A percentile compares a stretch with the other conserved stretches of the same genome.
Evolutionary conservation across 441 rosid species (phyloP).

Genomic region (Isatis lusitanica): DNA sequence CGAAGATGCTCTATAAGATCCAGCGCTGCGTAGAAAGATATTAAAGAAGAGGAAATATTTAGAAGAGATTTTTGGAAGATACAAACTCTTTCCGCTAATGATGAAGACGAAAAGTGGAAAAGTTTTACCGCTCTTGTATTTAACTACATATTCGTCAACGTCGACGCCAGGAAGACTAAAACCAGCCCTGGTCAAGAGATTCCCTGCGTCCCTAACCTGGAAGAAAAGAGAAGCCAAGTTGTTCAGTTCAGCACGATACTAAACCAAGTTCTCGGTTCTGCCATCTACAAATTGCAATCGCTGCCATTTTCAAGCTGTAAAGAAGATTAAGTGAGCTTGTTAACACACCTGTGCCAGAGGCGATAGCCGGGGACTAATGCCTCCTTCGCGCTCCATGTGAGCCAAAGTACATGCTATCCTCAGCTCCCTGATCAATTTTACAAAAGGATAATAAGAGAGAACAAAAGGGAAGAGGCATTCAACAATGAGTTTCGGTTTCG

Average conservation of each 20-base stretch:
- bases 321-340: background rate
- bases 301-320: background rate
- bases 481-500: background rate
- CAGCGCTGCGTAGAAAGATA: slow-evolving; percentile 54
- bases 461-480: background rate
- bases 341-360: slow-evolving; percentile 90
- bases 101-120: background rate
- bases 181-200: slow-evolving; percentile 94
- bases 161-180: slow-evolving; percentile 94
- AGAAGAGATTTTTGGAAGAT: background rate
- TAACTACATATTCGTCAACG: slow-evolving; percentile 86
- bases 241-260: background rate
- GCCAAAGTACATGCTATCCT: slow-evolving; percentile 99
- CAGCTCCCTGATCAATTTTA: slow-evolving; percentile 55
- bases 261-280: background rate
- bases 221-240: slow-evolving; percentile 13
- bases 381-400: slow-evolving; percentile 99
- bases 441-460: background rate
- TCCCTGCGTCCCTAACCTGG: slow-evolving; percentile 96
- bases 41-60: background rate
- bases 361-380: slow-evolving; percentile 89
- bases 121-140: slow-evolving; percentile 74
- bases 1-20: slow-evolving; percentile 96
- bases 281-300: background rate
- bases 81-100: background rate